Base-by-base conservation (phyloP, 2,329 filamentous ascomycete species). In the Aspergillus ochraceus region DNA sequence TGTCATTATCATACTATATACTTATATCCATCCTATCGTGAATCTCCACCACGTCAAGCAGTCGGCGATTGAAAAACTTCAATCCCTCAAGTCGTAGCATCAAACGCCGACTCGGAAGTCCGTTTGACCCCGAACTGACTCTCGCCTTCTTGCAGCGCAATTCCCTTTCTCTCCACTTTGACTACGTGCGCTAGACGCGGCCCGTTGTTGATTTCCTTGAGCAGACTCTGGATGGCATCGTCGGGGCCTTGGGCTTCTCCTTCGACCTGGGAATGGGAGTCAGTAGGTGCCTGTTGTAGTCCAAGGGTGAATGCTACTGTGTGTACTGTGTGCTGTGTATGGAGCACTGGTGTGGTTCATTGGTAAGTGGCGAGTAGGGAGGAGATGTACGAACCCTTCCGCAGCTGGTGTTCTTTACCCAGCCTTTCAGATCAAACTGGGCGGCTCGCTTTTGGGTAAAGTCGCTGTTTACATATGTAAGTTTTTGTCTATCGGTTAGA, bases 171-270 rank as follows among this genome's bases (percentile, higher is more conserved):
- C 63, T 93, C 88, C 8, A 97, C 78, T 67, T 88, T 88, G 42
- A 87, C 86, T 0, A 98, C 94, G 24, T 84, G 84, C 1, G 93
- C 88, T 57, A 86, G 81, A 1, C 82, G 79, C 0, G 93, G 93
- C 0, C 94, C 94, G 55, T 86, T 83, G 69, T 92, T 84, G 51
- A 97, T 79, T 63, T 91, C 87, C 66, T 89, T 86, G 39, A 96
- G 78, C 65, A 97, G 89, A 57, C 86, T 84, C 55, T 86, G 77
- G 26, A 98, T 74, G 2, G 83, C 77, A 0, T 86, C 83, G 1
- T 87, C 82, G 2, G 84, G 81, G 30, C 92, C 93, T 73, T 98
- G 94, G 5, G 89, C 92, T 77, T 97, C 93, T 26, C 94, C 94
- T 71, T 91, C 87, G 51, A 98, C 93, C 91, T 97, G 65, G 3